Evolutionary conservation across 1,139 yeast genomes (phyloP).

Genomic region (Keqinozyma sinolaborantium): DNA sequence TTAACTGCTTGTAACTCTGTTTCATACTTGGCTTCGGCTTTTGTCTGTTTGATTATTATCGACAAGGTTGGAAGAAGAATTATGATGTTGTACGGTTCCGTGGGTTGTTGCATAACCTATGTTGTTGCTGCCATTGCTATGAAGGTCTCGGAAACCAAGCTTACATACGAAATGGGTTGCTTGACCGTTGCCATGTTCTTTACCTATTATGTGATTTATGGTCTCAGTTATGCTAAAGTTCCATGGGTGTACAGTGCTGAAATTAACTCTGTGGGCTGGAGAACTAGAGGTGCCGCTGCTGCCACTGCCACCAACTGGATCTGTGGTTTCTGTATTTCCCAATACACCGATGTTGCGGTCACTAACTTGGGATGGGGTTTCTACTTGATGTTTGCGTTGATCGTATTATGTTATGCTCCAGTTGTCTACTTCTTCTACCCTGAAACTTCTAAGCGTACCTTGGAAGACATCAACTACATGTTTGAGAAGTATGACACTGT

Average conservation of each 20-base stretch:
- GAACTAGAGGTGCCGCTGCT: slow-evolving; percentile 49
- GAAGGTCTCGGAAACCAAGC: slow-evolving; percentile 19
- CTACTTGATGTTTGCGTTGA: slow-evolving; percentile 12
- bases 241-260: slow-evolving; percentile 54
- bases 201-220: slow-evolving; percentile 28
- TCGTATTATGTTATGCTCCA: slow-evolving; percentile 11
- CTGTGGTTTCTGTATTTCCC: slow-evolving; percentile 44
- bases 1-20: slow-evolving; percentile 56
- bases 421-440: slow-evolving; percentile 39
- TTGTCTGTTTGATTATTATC: slow-evolving; percentile 52
- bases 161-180: slow-evolving; percentile 35
- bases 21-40: slow-evolving; percentile 52
- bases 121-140: slow-evolving; percentile 36
- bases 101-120: slow-evolving; percentile 38
- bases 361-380: slow-evolving; percentile 29
- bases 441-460: slow-evolving; percentile 60
- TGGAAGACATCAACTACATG: slow-evolving; percentile 53
- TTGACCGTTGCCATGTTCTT: slow-evolving; percentile 47
- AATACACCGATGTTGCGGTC: slow-evolving; percentile 45
- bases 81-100: slow-evolving; percentile 40
- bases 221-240: slow-evolving; percentile 24
- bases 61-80: slow-evolving; percentile 63
- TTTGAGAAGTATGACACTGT: slow-evolving; percentile 13
- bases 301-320: slow-evolving; percentile 45
- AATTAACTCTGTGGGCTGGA: slow-evolving; percentile 48